Evolutionary conservation across 768 basidiomycete species (phyloP), one percentile per base, ranked within the genome.

Genomic region (Coprinellus aureogranulatus): DNA sequence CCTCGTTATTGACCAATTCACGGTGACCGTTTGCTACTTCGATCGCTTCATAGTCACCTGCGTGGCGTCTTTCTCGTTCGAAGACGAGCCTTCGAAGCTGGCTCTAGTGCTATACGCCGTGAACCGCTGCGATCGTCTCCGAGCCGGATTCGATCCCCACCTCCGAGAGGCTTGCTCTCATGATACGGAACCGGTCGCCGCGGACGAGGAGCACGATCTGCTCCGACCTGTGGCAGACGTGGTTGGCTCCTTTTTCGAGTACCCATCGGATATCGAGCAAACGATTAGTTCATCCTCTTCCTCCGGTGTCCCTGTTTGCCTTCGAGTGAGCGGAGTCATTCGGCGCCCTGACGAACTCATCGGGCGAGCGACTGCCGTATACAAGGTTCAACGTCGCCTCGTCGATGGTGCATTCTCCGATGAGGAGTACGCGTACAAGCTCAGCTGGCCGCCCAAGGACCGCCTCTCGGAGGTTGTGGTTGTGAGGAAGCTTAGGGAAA

Each of bases 21-120:
- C 9, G 6, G 53, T 67, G 14, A 62, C 54, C 1, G 55, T 71
- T 5, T 68, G 64, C 64, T 72, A 71, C 52, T 67, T 58, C 41
- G 70, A 73, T 57, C 59, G 68, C 12, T 45, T 59, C 12, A 65
- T 66, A 18, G 54, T 66, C 6, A 55, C 67, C n/a, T 59, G 56
- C n/a, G 55, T 64, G 8, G 31, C 18, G 2, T 11, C 23, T 6
- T 72, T 70, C 55, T 31, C 68, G 48, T 62, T 69, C 37, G 25
- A 54, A 2, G 22, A 63, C 16, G 46, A 61, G 1, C 58, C 60
- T 16, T 22, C 61, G 4, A 44, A 45, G 1, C 60, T 73, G 11
- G 65, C 68, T 2, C 59, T 70, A 18, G 49, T 65, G 8, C 40
- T 63, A 5, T 68, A 61, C 51, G 64, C 62, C 1, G 22, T 68